phyloP scores from a whole-genome alignment of 2,329 filamentous ascomycete species.

The Chaetomiaceae sp. region DNA sequence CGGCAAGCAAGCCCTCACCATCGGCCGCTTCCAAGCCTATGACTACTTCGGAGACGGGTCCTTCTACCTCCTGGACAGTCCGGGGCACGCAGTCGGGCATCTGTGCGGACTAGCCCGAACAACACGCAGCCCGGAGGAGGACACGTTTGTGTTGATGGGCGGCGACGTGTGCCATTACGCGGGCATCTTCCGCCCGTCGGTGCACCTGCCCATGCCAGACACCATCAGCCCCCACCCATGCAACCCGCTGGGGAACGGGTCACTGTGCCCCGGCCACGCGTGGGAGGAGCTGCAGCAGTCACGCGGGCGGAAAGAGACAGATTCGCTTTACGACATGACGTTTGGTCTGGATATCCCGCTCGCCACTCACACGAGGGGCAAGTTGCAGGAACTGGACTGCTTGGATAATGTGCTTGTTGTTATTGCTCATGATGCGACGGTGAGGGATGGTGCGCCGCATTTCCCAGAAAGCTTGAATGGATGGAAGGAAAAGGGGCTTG shows the following conservation, averaged over 20 bases:
- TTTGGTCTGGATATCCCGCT: neutral
- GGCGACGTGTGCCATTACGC: conserved; percentile 40
- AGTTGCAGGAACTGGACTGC: neutral
- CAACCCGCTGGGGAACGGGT: neutral
- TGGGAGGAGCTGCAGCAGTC: neutral
- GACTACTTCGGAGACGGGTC: conserved; percentile 30
- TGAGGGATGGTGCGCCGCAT: neutral
- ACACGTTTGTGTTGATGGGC: conserved; percentile 39
- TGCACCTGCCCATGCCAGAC: conserved; percentile 32
- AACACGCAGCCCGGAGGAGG: conserved; percentile 24
- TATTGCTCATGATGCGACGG: neutral
- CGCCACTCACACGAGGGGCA: neutral
- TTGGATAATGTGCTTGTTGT: neutral
- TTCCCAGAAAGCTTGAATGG: neutral
- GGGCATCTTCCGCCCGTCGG: conserved; percentile 34
- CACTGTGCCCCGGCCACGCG: neutral
- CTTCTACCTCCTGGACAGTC: conserved; percentile 27
- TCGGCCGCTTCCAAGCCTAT: conserved; percentile 21
- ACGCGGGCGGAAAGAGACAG: neutral
- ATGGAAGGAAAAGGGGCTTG: neutral
- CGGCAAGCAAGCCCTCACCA: neutral
- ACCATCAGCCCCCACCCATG: neutral
- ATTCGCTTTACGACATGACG: neutral
- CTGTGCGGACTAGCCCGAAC: conserved; percentile 36
- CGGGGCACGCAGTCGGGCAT: conserved; percentile 27